phyloP scores from a whole-genome alignment of 2,329 filamentous ascomycete species.

The Scedosporium minutisporum region DNA sequence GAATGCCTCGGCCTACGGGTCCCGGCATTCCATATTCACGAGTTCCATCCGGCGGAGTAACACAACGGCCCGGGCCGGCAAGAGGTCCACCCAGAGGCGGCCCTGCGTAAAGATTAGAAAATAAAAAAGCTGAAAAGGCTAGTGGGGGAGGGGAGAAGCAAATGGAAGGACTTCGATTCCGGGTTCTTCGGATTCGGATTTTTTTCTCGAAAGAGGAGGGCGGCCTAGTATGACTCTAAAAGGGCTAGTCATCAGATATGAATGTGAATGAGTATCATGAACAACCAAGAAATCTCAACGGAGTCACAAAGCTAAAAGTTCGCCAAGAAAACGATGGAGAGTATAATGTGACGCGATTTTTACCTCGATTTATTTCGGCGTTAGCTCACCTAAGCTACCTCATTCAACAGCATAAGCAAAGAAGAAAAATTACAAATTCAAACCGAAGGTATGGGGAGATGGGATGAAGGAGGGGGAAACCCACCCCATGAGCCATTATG shows the following conservation, averaged over 20 bases:
- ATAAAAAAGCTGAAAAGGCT: not conserved
- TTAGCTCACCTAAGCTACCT: too few relatives aligned
- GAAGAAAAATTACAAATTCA: too few relatives aligned
- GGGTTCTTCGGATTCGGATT: not conserved
- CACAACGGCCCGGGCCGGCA: not conserved
- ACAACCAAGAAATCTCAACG: not conserved
- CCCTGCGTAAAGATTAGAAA: not conserved
- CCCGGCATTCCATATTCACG: conserved; percentile 5
- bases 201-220: not conserved
- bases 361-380: too few relatives aligned
- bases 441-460: too few relatives aligned
- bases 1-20: not conserved
- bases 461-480: too few relatives aligned
- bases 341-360: too few relatives aligned
- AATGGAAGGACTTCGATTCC: not conserved
- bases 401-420: too few relatives aligned
- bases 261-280: not conserved
- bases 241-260: not conserved
- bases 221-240: not conserved
- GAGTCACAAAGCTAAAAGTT: not conserved
- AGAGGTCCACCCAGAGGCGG: not conserved
- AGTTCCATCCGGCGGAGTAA: not conserved
- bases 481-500: too few relatives aligned
- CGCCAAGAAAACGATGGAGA: too few relatives aligned
- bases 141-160: not conserved